These are phyloP conservation scores for Fonsecaea pedrosoi DNA, from an alignment of 2,329 filamentous ascomycete species.

Conservation along the genomic window DNA sequence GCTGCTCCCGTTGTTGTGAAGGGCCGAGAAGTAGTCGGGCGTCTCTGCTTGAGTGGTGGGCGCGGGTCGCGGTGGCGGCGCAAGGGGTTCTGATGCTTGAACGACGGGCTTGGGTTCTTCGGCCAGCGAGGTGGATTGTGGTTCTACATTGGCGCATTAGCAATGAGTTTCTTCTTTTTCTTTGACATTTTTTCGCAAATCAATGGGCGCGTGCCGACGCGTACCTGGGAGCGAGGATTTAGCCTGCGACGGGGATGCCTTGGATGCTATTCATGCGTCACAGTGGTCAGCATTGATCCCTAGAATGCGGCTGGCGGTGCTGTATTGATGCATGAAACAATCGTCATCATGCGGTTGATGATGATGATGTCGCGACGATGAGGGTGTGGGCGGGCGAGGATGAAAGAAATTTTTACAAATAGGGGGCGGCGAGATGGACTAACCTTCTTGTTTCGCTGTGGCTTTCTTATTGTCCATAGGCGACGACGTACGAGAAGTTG, in stretches of 20 bases:
- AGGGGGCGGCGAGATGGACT: slow-evolving; percentile 34
- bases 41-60: slow-evolving; percentile 61
- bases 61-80: slow-evolving; percentile 69
- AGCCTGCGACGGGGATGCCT: slow-evolving; percentile 36
- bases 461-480: slow-evolving; percentile 54
- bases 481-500: slow-evolving; percentile 46
- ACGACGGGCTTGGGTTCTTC: slow-evolving; percentile 54
- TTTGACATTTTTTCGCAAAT: background rate
- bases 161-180: background rate
- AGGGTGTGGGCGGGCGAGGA: slow-evolving; percentile 2
- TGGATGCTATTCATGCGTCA: slow-evolving; percentile 26
- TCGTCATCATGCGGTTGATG: slow-evolving; percentile 24
- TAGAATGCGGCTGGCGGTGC: slow-evolving; percentile 6
- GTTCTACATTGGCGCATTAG: slow-evolving; percentile 36
- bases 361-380: slow-evolving; percentile 20
- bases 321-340: slow-evolving; percentile 15
- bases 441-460: slow-evolving; percentile 50
- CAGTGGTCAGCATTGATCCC: slow-evolving; percentile 20
- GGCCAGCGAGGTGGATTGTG: slow-evolving; percentile 45
- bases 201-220: slow-evolving; percentile 21
- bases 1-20: slow-evolving; percentile 54
- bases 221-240: slow-evolving; percentile 39
- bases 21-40: slow-evolving; percentile 72
- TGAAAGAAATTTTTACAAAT: slow-evolving; percentile 31
- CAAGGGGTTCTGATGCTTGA: slow-evolving; percentile 69